Conservation (phyloP, 331 rosid genomes). For the Malus hybrid region DNA sequence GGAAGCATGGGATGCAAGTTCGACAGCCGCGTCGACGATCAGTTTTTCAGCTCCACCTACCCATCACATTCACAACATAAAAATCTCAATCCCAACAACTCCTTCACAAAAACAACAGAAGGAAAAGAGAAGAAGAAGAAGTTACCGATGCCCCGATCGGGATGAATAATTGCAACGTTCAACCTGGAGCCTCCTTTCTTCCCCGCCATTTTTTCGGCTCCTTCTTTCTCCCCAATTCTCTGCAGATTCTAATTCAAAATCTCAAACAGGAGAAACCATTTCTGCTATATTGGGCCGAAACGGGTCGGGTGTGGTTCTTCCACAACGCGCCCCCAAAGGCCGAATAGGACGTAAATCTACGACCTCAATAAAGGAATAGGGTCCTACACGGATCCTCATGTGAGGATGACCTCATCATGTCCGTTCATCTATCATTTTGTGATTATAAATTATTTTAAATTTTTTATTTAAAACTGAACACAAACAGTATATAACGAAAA, state of each 20-base stretch:
- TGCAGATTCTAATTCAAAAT: background rate
- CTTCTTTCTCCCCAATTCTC: background rate
- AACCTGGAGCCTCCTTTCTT: conserved; percentile 34
- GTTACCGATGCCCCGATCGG: conserved; percentile 91
- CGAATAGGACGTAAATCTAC: too few relatives aligned
- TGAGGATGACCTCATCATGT: too few relatives aligned
- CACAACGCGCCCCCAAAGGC: too few relatives aligned
- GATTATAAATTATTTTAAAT: too few relatives aligned
- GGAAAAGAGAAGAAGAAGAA: background rate
- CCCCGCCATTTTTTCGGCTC: conserved; percentile 24
- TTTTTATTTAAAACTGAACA: too few relatives aligned
- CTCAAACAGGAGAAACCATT: background rate
- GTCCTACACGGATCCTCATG: too few relatives aligned
- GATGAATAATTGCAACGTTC: conserved; percentile 73
- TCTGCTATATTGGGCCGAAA: background rate
- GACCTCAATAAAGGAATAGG: too few relatives aligned
- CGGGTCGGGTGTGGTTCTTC: background rate
- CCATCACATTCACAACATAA: background rate
- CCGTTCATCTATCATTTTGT: rapidly evolving
- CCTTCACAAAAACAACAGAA: background rate
- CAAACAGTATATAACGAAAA: too few relatives aligned
- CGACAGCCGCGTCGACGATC: conserved; percentile 89
- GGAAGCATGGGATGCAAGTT: conserved; percentile 79
- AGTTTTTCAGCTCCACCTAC: conserved; percentile 90
- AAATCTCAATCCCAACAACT: background rate